Conservation (phyloP, 192 early-diverging fungal genomes). For the Coemansia furcata region DNA sequence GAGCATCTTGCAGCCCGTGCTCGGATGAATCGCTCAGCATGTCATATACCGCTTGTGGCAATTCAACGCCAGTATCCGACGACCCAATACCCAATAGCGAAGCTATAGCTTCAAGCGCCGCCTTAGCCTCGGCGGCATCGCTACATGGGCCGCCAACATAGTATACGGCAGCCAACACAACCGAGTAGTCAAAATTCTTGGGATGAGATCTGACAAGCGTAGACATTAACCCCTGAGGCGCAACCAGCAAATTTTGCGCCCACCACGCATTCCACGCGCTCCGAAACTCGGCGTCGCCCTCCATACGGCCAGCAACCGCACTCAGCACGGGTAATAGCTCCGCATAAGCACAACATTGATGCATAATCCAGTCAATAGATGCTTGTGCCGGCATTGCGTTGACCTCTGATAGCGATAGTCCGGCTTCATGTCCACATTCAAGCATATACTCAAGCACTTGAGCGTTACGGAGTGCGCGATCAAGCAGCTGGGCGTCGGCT, state of each 20-base stretch:
- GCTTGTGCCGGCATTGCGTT: constrained; percentile 4
- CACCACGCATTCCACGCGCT: constrained; percentile 31
- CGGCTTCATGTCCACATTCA: background rate
- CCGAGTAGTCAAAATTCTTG: constrained; percentile 4
- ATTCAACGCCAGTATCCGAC: background rate
- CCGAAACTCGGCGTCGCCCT: background rate
- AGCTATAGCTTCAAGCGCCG: background rate
- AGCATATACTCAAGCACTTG: background rate
- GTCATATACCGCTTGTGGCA: background rate
- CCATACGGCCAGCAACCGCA: background rate
- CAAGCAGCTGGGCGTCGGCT: background rate
- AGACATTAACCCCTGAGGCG: background rate
- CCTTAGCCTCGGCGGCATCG: background rate
- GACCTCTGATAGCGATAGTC: constrained; percentile 6
- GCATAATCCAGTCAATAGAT: constrained; percentile 8
- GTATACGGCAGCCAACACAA: constrained; percentile 19
- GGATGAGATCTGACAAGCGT: background rate
- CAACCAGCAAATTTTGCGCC: constrained; percentile 9
- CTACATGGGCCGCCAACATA: constrained; percentile 20
- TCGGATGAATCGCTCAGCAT: background rate
- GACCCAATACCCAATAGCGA: background rate
- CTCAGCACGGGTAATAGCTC: background rate
- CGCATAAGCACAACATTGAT: background rate
- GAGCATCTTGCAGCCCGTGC: background rate
- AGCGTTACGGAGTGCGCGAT: constrained; percentile 9